phyloP scores from a whole-genome alignment of 441 rosid genomes.

The Bocquillonia castaneifolia region DNA sequence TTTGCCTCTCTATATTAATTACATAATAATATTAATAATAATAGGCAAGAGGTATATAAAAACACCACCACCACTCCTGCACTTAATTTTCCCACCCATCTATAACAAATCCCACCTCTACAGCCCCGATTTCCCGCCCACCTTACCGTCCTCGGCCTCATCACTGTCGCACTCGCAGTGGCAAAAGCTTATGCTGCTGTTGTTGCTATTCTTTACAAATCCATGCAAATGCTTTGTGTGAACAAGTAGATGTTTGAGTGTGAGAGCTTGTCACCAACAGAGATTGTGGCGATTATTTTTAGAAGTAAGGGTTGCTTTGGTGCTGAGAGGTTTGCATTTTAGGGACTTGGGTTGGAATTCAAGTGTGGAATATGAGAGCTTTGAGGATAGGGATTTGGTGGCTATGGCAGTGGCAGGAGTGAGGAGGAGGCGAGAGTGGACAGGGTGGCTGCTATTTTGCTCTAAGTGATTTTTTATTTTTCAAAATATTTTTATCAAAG shows the following conservation, averaged over 20 bases:
- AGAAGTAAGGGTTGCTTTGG: constrained; percentile 22
- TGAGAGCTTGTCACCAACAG: constrained; percentile 73
- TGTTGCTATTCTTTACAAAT: no score
- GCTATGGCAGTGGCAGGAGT: constrained; percentile 28
- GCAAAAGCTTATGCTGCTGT: no score
- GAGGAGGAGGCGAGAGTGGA: constrained; percentile 44
- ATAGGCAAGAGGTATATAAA: no score
- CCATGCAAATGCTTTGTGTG: no score
- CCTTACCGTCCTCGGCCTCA: no score
- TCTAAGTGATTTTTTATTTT: neutral
- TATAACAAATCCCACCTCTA: no score
- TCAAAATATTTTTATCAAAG: neutral
- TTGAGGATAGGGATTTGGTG: constrained; percentile 33
- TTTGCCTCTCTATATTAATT: constrained; percentile 14
- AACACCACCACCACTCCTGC: no score
- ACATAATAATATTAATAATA: neutral
- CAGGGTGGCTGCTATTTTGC: constrained; percentile 54
- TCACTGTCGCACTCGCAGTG: no score
- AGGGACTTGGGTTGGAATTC: constrained; percentile 24
- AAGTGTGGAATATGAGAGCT: constrained; percentile 28
- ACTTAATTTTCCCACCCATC: no score
- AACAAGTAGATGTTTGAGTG: no score
- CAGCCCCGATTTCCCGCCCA: no score
- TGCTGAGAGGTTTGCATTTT: constrained; percentile 29
- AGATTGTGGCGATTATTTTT: constrained; percentile 42